A percentile compares a stretch with the other conserved stretches of the same genome.
phyloP scores from a whole-genome alignment of 1,139 yeast species.

The Maudiozyma humilis region DNA sequence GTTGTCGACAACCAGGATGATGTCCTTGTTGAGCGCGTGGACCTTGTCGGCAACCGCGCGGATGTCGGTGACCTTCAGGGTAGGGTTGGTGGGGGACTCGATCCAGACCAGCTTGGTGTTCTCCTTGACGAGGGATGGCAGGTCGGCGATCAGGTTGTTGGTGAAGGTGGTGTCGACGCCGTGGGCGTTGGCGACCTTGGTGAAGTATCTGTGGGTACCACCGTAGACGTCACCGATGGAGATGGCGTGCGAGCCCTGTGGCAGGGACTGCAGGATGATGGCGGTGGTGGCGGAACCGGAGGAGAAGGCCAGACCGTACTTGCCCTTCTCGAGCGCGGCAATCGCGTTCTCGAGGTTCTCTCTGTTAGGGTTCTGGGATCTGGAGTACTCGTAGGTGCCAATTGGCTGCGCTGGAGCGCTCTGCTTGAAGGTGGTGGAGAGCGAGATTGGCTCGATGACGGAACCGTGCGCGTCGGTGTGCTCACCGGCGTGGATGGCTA shows the following conservation, averaged over 20 bases:
- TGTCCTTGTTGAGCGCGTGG: slow-evolving; percentile 38
- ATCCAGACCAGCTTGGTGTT: slow-evolving; percentile 78
- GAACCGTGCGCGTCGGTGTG: slow-evolving; percentile 77
- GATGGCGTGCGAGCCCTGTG: slow-evolving; percentile 65
- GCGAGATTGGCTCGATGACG: slow-evolving; percentile 75
- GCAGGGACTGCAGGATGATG: slow-evolving; percentile 63
- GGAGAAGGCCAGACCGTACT: slow-evolving; percentile 69
- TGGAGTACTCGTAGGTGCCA: slow-evolving; percentile 76
- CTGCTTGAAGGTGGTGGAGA: slow-evolving; percentile 83
- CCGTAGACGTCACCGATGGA: slow-evolving; percentile 89
- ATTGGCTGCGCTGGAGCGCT: slow-evolving; percentile 67
- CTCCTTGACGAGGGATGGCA: slow-evolving; percentile 46
- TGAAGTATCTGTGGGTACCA: slow-evolving; percentile 87
- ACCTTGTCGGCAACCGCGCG: slow-evolving; percentile 48
- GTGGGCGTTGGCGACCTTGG: slow-evolving; percentile 75
- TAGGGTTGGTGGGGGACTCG: slow-evolving; percentile 86
- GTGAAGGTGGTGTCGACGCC: slow-evolving; percentile 68
- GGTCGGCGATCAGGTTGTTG: slow-evolving; percentile 52
- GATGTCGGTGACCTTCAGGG: slow-evolving; percentile 69
- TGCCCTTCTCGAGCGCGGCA: slow-evolving; percentile 73
- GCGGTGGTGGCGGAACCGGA: slow-evolving; percentile 89
- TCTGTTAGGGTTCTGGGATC: slow-evolving; percentile 86
- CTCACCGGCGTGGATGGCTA: slow-evolving; percentile 80
- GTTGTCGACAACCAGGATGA: slow-evolving; percentile 77
- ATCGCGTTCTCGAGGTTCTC: slow-evolving; percentile 72